A percentile compares a stretch with the other conserved stretches of the same genome.
These are phyloP conservation scores for Rhodotorula babjevae DNA, from an alignment of 768 basidiomycete genomes.

Conservation along the genomic window DNA sequence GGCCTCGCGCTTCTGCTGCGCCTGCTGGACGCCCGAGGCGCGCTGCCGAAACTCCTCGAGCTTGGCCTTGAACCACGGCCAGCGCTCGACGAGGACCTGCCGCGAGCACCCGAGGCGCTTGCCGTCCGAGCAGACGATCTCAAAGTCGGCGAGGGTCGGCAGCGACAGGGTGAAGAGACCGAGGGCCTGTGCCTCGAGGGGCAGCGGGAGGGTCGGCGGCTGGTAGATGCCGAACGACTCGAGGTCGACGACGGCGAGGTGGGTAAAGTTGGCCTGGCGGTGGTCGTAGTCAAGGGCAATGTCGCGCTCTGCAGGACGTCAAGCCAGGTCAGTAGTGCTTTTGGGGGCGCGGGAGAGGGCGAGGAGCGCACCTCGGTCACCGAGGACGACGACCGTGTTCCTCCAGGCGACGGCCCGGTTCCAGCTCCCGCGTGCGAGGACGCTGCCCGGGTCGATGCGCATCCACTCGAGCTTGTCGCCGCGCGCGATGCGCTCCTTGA, in stretches of 20 bases:
- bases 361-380: slow-evolving; percentile 56
- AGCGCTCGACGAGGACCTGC: slow-evolving; percentile 77
- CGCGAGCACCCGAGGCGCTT: slow-evolving; percentile 75
- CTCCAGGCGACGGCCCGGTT: slow-evolving; percentile 85
- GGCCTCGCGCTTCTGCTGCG: slow-evolving; percentile 1
- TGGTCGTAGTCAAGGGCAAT: slow-evolving; percentile 89
- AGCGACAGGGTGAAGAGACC: slow-evolving; percentile 65
- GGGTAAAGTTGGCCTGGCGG: slow-evolving; percentile 67
- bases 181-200: slow-evolving; percentile 72
- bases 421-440: slow-evolving; percentile 85
- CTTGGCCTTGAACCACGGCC: slow-evolving; percentile 76
- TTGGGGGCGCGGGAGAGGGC: too few relatives aligned
- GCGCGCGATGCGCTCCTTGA: slow-evolving; percentile 38
- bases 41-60: slow-evolving; percentile 19
- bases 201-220: slow-evolving; percentile 60
- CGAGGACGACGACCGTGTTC: slow-evolving; percentile 84
- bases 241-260: slow-evolving; percentile 34
- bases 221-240: slow-evolving; percentile 90
- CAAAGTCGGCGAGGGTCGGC: slow-evolving; percentile 64
- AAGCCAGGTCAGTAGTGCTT: not conserved
- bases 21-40: slow-evolving; percentile 15
- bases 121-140: slow-evolving; percentile 86
- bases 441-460: slow-evolving; percentile 79
- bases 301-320: slow-evolving; percentile 55
- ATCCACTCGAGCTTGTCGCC: slow-evolving; percentile 69